These are phyloP conservation scores for Trichosporon inkin DNA, from an alignment of 1,284 basidiomycete species.

Conservation along the genomic window DNA sequence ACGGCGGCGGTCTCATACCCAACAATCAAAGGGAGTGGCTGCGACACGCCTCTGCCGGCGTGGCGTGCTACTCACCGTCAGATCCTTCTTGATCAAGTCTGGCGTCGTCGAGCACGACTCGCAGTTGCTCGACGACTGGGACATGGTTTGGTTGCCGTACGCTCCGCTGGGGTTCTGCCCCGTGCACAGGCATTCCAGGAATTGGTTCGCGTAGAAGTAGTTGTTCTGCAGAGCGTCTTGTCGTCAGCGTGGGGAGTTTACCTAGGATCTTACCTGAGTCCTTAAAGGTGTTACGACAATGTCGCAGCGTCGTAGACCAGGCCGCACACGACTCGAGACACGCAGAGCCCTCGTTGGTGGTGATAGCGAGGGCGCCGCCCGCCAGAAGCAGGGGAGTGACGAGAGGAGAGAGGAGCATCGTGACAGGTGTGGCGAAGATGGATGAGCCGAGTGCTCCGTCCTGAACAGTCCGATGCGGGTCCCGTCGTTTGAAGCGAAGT, in stretches of 20 bases:
- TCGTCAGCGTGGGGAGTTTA: not conserved
- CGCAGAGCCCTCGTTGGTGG: conserved; percentile 11
- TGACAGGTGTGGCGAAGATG: not conserved
- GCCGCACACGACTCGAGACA: conserved; percentile 12
- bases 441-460: not conserved
- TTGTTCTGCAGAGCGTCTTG: not conserved
- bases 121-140: conserved; percentile 29
- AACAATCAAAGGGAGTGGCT: not conserved
- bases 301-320: conserved; percentile 16
- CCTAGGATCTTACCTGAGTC: conserved; percentile 14
- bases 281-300: conserved; percentile 17
- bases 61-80: conserved; percentile 30
- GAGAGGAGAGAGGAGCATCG: conserved; percentile 4
- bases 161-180: conserved; percentile 22
- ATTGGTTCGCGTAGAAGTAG: conserved; percentile 32
- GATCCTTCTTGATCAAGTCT: conserved; percentile 27
- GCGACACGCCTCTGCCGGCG: not conserved
- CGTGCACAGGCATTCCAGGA: conserved; percentile 36
- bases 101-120: conserved; percentile 37
- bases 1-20: not conserved
- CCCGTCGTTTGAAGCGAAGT: not conserved
- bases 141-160: conserved; percentile 28
- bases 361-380: not conserved
- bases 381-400: not conserved
- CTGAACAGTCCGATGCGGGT: not conserved